Percentiles rank a stretch among this genome's conserved stretches.
Evolutionary conservation across 352 stramenopile genomes (phyloP).

Genomic region (Pythium scleroteichum): DNA sequence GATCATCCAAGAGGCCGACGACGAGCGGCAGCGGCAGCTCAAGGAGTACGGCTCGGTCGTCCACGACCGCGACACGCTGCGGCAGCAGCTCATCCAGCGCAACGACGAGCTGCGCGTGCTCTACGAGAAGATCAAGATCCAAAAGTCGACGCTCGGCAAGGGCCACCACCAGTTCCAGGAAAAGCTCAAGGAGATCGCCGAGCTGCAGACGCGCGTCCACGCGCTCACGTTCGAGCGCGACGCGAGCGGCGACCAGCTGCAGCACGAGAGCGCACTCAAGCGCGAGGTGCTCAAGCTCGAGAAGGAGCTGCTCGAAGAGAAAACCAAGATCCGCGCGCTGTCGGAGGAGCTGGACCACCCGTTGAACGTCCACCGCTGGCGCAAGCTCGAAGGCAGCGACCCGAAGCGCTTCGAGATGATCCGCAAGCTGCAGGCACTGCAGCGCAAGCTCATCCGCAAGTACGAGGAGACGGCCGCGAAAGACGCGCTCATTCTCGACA

Average conservation of each 20-base stretch:
- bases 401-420: constrained; percentile 90
- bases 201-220: constrained; percentile 63
- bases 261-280: constrained; percentile 59
- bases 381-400: constrained; percentile 88
- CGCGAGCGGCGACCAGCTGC: constrained; percentile 65
- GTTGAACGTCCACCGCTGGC: constrained; percentile 92
- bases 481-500: constrained; percentile 75
- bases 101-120: constrained; percentile 84
- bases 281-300: constrained; percentile 59
- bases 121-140: constrained; percentile 93
- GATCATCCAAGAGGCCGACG: constrained; percentile 91
- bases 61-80: constrained; percentile 84
- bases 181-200: constrained; percentile 51
- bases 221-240: constrained; percentile 54
- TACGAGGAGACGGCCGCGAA: constrained; percentile 71
- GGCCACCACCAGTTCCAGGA: constrained; percentile 79
- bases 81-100: constrained; percentile 86
- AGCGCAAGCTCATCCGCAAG: constrained; percentile 85
- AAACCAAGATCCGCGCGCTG: constrained; percentile 87
- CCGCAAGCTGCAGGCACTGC: constrained; percentile 83
- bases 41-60: constrained; percentile 88
- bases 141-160: constrained; percentile 83
- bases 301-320: constrained; percentile 71
- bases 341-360: constrained; percentile 90
- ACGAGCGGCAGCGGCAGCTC: constrained; percentile 83